Evolutionary conservation across 139 green algal genomes (phyloP), one percentile per base, ranked within the genome.

Genomic region (Chlamydomonas asymmetrica): DNA sequence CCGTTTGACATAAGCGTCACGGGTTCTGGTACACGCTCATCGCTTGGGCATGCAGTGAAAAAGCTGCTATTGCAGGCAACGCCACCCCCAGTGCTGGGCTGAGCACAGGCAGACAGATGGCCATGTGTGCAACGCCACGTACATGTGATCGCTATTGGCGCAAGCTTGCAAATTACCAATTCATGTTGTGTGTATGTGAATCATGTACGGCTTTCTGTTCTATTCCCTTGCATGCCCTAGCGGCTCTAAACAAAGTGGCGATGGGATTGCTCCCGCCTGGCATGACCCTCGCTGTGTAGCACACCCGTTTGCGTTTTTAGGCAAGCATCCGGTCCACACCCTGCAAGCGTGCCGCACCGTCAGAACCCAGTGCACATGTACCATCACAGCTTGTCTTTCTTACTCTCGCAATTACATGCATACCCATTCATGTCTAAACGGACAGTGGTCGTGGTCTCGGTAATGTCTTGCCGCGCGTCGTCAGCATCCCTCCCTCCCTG

Each of bases 1-100:
- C 93, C 94, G 38, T 98, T 94, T 83, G 94, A 98, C 71, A 92
- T 98, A 59, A 85, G 56, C 20, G 37, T 71, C 57, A 60, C 39
- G 25, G 66, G 57, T 56, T 75, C 7, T 27, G 40, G 38, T 71
- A 40, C 64, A 41, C 40, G 10, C 39, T 71, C 18, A 59, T 34
- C 39, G 50, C 18, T 38, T 59, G 20, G 49, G 27, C 61, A 74
- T 29, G 76, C 68, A 23, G 79, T 84, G 5, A 78, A 73, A 31
- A 68, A 68, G 48, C 80, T 83, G 69, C 54, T 84, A 56, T 43
- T 84, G n/a, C 76, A 84, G 48, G 74, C 79, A 31, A 80, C 61
- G 1, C 79, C 79, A 18, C 79, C 79, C 25, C 73, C 73, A 0
- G 73, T 84, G 73, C 48, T 84, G 31, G 60, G 71, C 10, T 77